Evolutionary conservation across 768 basidiomycete species (phyloP).

Genomic region (Agrocybe pediades): DNA sequence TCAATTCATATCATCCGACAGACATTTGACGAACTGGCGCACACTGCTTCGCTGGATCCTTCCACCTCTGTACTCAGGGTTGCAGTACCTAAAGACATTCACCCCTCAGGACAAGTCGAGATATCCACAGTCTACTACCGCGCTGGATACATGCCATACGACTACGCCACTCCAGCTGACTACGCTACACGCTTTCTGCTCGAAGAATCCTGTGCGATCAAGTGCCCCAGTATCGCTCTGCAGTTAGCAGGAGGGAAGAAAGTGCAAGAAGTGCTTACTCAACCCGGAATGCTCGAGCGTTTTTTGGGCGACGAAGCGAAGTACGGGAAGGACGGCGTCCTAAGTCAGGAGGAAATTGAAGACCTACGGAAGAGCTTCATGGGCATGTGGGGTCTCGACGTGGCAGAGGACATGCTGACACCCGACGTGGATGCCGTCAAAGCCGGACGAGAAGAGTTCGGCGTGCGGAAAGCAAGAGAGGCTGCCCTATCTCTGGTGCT

Average conservation of each 20-base stretch:
- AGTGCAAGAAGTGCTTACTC: constrained; percentile 85
- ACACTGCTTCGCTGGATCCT: constrained; percentile 57
- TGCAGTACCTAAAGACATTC: constrained; percentile 32
- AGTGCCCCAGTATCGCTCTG: constrained; percentile 88
- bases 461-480: constrained; percentile 53
- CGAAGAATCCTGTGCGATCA: constrained; percentile 84
- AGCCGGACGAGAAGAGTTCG: constrained; percentile 34
- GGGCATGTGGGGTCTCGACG: constrained; percentile 82
- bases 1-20: constrained; percentile 74
- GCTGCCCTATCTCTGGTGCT: constrained; percentile 68
- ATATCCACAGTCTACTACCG: constrained; percentile 92
- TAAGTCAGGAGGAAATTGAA: constrained; percentile 40
- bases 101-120: constrained; percentile 47
- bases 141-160: constrained; percentile 82
- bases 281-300: constrained; percentile 69
- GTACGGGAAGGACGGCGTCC: constrained; percentile 33
- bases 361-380: constrained; percentile 79
- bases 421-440: constrained; percentile 28
- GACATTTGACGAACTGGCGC: constrained; percentile 70
- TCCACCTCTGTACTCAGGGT: constrained; percentile 45
- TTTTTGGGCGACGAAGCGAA: constrained; percentile 56
- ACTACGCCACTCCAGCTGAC: constrained; percentile 66
- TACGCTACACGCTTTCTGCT: constrained; percentile 78
- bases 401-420: constrained; percentile 40
- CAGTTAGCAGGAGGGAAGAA: constrained; percentile 98